Evolutionary conservation across 257 asterid species (phyloP), one percentile per base, ranked within the genome.

Genomic region (Paraleonurus japonicus): DNA sequence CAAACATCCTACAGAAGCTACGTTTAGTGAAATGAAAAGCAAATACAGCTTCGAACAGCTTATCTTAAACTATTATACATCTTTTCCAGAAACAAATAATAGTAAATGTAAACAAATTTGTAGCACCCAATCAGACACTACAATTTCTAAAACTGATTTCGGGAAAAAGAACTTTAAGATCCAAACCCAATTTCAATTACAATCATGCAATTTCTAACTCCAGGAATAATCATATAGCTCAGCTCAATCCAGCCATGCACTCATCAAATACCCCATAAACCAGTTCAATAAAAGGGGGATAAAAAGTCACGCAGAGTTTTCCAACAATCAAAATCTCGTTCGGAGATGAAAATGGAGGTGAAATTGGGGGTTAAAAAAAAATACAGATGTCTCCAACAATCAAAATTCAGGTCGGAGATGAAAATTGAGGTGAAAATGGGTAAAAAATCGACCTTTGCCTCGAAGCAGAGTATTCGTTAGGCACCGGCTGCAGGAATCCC

Each of bases 361-460:
- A 67, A 77, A 73, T 26, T 61, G 23, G 15, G 39, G 6, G 6
- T 15, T 12, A 15, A 22, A n/a, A 3, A 1, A 12, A 37, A 22
- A 2, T 15, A 65, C 55, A 15, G 12, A 58, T 28, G 9, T 39
- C 72, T 10, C 13, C 45, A 70, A 8, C 17, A 48, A 72, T 53
- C 48, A 50, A 81, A 65, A 35, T 70, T 59, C 72, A 55, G 81
- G 72, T 80, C 71, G n/a, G 77, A n/a, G 10, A 43, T 23, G 27
- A 55, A 72, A 82, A 81, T 61, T 75, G 75, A 72, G 65, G 51
- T 62, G 33, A 68, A 77, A 74, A 23, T 54, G 37, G 37, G 43
- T 4, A 4, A 30, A 65, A 39, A 69, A 15, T 39, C 22, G 47
- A 89, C 96, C 92, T 78, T 71, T 74, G 82, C 78, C 82, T 86